A percentile compares a stretch with the other conserved stretches of the same genome.
Conservation (phyloP, 805 yeast genomes). For the Metschnikowia koreensis region DNA sequence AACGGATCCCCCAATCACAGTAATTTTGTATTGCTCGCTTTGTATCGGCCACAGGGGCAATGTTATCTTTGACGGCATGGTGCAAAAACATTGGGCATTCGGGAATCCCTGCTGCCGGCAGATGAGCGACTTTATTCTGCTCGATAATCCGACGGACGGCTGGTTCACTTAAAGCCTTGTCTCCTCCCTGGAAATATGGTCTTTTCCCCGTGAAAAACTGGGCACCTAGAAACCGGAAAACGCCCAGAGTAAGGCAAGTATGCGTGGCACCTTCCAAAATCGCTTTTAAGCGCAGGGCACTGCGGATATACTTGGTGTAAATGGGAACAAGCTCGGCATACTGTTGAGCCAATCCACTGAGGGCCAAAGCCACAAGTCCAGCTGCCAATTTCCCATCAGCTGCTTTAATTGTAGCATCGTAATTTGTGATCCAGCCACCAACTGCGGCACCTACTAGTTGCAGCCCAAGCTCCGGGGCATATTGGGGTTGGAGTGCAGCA, state of each 20-base stretch:
- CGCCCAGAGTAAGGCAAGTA: slow-evolving; percentile 3
- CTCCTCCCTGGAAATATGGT: slow-evolving; percentile 8
- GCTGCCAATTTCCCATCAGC: slow-evolving; percentile 29
- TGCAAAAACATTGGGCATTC: slow-evolving; percentile 26
- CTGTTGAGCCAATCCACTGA: slow-evolving; percentile 33
- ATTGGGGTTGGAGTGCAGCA: slow-evolving; percentile 34
- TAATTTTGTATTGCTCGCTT: slow-evolving; percentile 25
- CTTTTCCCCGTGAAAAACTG: slow-evolving; percentile 7
- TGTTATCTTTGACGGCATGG: slow-evolving; percentile 24
- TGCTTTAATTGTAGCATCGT: slow-evolving; percentile 25
- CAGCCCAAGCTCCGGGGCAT: slow-evolving; percentile 32
- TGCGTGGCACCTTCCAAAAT: slow-evolving; percentile 1
- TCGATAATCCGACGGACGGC: slow-evolving; percentile 1
- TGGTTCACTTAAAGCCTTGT: slow-evolving; percentile 2
- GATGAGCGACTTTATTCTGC: slow-evolving; percentile 10
- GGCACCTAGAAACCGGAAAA: slow-evolving; percentile 6
- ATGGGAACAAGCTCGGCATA: slow-evolving; percentile 24
- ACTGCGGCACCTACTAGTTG: slow-evolving; percentile 31
- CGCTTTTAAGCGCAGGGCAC: background rate
- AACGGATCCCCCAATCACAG: slow-evolving; percentile 29
- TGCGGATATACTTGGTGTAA: background rate
- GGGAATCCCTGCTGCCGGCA: slow-evolving; percentile 15
- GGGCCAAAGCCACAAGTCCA: slow-evolving; percentile 30
- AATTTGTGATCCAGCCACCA: slow-evolving; percentile 40
- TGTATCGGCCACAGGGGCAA: slow-evolving; percentile 22